Conservation (phyloP, 768 basidiomycete genomes). For the Rhizopogon salebrosus region DNA sequence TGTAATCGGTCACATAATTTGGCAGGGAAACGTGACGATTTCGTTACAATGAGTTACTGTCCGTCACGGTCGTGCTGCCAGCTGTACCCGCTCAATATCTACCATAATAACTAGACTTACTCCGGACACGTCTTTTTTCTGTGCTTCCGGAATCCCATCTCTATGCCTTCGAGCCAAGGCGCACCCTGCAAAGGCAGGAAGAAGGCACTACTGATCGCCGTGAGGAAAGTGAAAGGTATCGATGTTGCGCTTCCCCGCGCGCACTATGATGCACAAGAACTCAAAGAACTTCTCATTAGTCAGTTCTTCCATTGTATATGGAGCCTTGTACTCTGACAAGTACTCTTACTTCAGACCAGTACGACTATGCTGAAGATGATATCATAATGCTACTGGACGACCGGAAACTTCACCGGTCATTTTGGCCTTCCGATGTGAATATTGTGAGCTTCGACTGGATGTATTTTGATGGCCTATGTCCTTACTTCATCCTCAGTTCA, state of each 20-base stretch:
- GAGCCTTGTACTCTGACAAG: background rate
- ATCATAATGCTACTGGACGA: constrained; percentile 42
- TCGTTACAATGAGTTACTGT: too few relatives aligned
- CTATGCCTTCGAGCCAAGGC: background rate
- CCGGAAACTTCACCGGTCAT: constrained; percentile 17
- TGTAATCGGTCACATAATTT: too few relatives aligned
- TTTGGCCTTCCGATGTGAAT: constrained; percentile 37
- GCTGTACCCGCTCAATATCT: too few relatives aligned
- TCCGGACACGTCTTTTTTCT: background rate
- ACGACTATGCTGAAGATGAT: constrained; percentile 33
- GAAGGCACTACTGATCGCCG: constrained; percentile 17
- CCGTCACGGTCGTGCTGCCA: too few relatives aligned
- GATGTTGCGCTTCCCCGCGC: constrained; percentile 9
- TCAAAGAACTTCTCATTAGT: constrained; percentile 16
- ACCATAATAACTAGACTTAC: too few relatives aligned
- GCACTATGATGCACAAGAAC: constrained; percentile 14
- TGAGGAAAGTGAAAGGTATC: constrained; percentile 7
- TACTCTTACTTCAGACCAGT: constrained; percentile 23
- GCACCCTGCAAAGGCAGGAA: constrained; percentile 1
- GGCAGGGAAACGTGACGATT: too few relatives aligned
- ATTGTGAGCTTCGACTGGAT: constrained; percentile 31
- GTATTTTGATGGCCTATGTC: background rate
- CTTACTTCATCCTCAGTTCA: constrained; percentile 24
- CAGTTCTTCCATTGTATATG: background rate
- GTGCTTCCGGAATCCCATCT: background rate